A percentile compares a stretch with the other conserved stretches of the same genome.
phyloP scores from a whole-genome alignment of 192 early-diverging fungal species.

The Spizellomyces punctatus region DNA sequence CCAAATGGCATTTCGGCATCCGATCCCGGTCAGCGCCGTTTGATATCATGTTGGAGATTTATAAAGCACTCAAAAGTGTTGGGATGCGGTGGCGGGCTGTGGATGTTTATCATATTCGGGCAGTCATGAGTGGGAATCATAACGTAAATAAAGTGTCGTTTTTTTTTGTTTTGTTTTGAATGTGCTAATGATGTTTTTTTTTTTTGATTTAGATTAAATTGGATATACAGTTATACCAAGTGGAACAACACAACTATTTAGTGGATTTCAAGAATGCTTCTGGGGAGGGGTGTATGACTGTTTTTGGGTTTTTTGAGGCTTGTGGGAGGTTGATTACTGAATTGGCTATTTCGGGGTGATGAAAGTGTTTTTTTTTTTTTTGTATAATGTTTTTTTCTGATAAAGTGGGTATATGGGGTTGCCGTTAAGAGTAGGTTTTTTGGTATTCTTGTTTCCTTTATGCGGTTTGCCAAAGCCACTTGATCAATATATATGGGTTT shows the following conservation, averaged over 20 bases:
- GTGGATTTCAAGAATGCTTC: slow-evolving; percentile 92
- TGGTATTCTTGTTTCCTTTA: no score
- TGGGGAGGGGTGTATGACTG: slow-evolving; percentile 40
- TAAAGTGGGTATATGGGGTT: no score
- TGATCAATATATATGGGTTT: neutral
- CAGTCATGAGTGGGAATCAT: no score
- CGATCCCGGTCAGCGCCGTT: slow-evolving; percentile 85
- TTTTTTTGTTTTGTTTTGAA: neutral
- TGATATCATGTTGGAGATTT: slow-evolving; percentile 98
- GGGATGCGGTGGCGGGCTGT: slow-evolving; percentile 94
- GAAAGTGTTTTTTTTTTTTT: neutral
- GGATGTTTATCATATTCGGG: slow-evolving; percentile 78
- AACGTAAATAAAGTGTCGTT: no score
- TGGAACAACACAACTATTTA: slow-evolving; percentile 89
- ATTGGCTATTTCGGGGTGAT: slow-evolving; percentile 75
- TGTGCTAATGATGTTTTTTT: neutral
- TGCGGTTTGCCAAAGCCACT: no score
- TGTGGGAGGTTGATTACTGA: slow-evolving; percentile 94
- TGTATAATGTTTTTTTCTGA: no score
- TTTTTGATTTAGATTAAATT: slow-evolving; percentile 64
- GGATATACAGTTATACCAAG: slow-evolving; percentile 92
- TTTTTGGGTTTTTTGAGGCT: slow-evolving; percentile 95
- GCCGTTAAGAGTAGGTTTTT: no score
- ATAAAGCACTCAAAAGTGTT: slow-evolving; percentile 84
- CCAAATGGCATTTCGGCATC: slow-evolving; percentile 99